Percentiles rank a stretch among this genome's conserved stretches.
Conservation (phyloP, 495 filamentous ascomycete species). For the Penicillium dipodomyicola region DNA sequence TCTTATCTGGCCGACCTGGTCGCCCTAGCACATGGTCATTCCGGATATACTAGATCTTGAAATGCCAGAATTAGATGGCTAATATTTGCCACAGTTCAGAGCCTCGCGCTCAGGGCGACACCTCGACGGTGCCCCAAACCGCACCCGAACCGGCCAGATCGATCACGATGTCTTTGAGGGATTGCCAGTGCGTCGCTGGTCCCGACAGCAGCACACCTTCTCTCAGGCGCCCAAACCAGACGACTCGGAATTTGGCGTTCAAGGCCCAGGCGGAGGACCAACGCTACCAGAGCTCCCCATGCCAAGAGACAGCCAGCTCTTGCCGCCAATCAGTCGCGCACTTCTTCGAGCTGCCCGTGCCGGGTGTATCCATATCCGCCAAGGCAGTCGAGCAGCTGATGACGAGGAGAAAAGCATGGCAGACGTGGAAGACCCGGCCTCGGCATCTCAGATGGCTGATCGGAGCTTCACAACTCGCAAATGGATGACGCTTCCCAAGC, state of each 20-base stretch:
- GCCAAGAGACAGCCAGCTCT: slow-evolving; percentile 81
- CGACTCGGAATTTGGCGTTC: slow-evolving; percentile 42
- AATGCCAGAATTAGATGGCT: neutral
- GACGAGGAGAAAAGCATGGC: slow-evolving; percentile 52
- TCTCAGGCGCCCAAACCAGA: slow-evolving; percentile 62
- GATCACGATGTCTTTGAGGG: slow-evolving; percentile 97
- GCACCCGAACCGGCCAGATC: slow-evolving; percentile 70
- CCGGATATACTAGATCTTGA: neutral
- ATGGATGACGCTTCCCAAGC: slow-evolving; percentile 77
- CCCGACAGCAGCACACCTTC: slow-evolving; percentile 65
- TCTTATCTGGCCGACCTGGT: neutral
- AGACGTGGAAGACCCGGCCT: slow-evolving; percentile 44
- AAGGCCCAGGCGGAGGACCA: slow-evolving; percentile 55
- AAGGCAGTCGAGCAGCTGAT: slow-evolving; percentile 40
- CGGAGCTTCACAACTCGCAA: slow-evolving; percentile 67
- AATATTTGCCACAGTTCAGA: slow-evolving; percentile 37
- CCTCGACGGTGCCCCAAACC: slow-evolving; percentile 56
- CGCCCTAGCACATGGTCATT: neutral
- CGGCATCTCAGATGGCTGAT: slow-evolving; percentile 33
- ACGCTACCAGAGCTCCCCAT: slow-evolving; percentile 62
- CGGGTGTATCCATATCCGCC: slow-evolving; percentile 60
- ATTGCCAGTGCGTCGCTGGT: slow-evolving; percentile 90
- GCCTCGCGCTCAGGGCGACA: slow-evolving; percentile 47
- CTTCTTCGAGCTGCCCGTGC: slow-evolving; percentile 81
- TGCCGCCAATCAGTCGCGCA: slow-evolving; percentile 74